A percentile compares a stretch with the other conserved stretches of the same genome.
Conservation (phyloP, 495 filamentous ascomycete genomes). For the Haplographium delicatum region DNA sequence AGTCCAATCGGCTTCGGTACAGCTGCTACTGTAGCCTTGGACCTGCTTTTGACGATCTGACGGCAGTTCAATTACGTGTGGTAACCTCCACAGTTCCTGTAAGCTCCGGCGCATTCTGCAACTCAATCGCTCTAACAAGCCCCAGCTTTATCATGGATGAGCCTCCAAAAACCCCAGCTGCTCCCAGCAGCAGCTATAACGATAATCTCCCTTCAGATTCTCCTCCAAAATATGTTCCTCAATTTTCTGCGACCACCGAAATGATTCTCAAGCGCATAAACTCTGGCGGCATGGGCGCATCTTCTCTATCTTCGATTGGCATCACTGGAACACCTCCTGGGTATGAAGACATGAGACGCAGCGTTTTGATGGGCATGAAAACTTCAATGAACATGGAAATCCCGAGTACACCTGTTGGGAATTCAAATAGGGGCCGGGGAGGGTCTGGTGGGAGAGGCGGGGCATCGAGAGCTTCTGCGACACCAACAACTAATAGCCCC, state of each 20-base stretch:
- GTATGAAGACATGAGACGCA: conserved; percentile 43
- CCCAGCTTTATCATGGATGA: conserved; percentile 9
- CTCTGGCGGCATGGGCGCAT: conserved; percentile 26
- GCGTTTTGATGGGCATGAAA: conserved; percentile 44
- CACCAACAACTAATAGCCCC: conserved; percentile 10
- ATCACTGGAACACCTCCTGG: conserved; percentile 32
- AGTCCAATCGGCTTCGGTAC: conserved; percentile 14
- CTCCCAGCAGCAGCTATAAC: conserved; percentile 8
- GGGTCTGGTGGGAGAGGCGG: conserved; percentile 1
- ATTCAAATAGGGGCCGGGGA: conserved; percentile 4
- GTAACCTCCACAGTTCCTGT: not conserved
- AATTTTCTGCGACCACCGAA: conserved; percentile 50
- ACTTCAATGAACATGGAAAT: conserved; percentile 42
- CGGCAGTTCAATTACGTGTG: not conserved
- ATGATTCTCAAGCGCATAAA: conserved; percentile 51
- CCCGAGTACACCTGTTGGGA: conserved; percentile 15
- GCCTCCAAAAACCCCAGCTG: conserved; percentile 11
- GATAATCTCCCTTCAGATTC: conserved; percentile 14
- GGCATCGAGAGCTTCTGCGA: conserved; percentile 14
- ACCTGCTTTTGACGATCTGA: not conserved
- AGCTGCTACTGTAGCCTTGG: not conserved
- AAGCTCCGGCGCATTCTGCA: conserved; percentile 19
- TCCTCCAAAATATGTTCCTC: conserved; percentile 32
- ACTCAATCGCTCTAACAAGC: not conserved
- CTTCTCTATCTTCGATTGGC: conserved; percentile 21